Percentiles rank a stretch among this genome's conserved stretches.
Conservation (phyloP, 1,139 yeast genomes). For the Candida anutae region DNA sequence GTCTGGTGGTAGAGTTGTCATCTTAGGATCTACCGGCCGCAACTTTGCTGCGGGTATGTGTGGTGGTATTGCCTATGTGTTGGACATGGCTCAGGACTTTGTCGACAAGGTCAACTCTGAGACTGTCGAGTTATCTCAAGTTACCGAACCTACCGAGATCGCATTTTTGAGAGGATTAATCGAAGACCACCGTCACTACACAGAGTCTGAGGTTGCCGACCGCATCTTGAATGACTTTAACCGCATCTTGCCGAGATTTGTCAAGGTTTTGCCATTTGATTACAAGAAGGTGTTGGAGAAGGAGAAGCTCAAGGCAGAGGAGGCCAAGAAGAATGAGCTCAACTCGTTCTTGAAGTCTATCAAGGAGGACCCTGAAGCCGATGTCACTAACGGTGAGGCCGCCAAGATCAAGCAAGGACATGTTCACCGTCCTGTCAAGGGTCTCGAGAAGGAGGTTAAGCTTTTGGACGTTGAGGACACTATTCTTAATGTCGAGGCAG, state of each 20-base stretch:
- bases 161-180: conserved; percentile 90
- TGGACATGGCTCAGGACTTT: conserved; percentile 93
- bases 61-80: conserved; percentile 97
- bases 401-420: conserved; percentile 44
- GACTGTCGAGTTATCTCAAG: conserved; percentile 70
- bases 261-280: conserved; percentile 87
- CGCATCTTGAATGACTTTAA: conserved; percentile 79
- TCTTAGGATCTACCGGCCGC: conserved; percentile 86
- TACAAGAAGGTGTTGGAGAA: conserved; percentile 83
- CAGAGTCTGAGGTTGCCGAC: conserved; percentile 85
- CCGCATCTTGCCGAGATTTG: conserved; percentile 81
- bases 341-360: conserved; percentile 54
- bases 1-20: conserved; percentile 98
- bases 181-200: conserved; percentile 93
- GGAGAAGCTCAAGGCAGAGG: conserved; percentile 62
- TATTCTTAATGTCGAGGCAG: conserved; percentile 58
- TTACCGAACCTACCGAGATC: conserved; percentile 85
- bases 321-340: conserved; percentile 58
- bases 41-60: conserved; percentile 99
- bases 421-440: conserved; percentile 29
- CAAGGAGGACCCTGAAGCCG: conserved; percentile 76
- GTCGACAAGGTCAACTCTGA: conserved; percentile 71
- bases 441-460: conserved; percentile 62
- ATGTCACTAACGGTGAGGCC: conserved; percentile 82
- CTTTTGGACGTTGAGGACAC: conserved; percentile 88